Evolutionary conservation across 177 flowering plant genomes (phyloP), one percentile per base, ranked within the genome.

Genomic region (Telopea speciosissima): DNA sequence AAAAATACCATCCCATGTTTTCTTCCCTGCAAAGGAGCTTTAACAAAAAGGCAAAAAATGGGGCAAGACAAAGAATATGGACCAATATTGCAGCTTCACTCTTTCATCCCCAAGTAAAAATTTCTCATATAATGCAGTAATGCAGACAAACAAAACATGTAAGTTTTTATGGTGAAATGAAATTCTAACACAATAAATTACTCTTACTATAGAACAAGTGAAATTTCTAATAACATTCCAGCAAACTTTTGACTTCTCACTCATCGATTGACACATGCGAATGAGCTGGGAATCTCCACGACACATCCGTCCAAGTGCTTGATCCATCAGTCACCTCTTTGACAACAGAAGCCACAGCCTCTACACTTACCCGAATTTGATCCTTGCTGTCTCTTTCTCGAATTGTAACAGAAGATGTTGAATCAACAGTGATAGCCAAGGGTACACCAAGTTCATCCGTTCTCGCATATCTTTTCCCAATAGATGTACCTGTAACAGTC

Each of bases 361-460:
- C 86, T 24, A 85, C 81, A 25, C 58, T 74, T 2, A 89, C 92
- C 0, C 97, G 91, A 63, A 93, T 78, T 78, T 93, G 98, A 64
- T 82, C 85, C 79, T 88, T 93, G 82, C 92, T 88, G 75, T 93
- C 97, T 68, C 98, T 86, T 77, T 93, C 98, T 16, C 98, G 70
- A 65, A 93, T 81, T 19, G 98, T 93, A 65, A 92, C 96, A 0
- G 91, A 82, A 5, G 81, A 23, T 22, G 82, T 70, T n/a, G 88
- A 81, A 79, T 93, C 98, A 17, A 90, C 97, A 1, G 97, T 93
- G n/a, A 92, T 79, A 7, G 97, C 97, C 69, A 93, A 83, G 0
- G 97, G 98, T 24, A 93, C 97, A 49, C 98, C 98, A 42, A 92
- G 90, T 78, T 93, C 98, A 77, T 91, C 97, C 1, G 97, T 92